Base-by-base conservation (phyloP, 805 yeast species). In the Suhomyces tanzawaensis region DNA sequence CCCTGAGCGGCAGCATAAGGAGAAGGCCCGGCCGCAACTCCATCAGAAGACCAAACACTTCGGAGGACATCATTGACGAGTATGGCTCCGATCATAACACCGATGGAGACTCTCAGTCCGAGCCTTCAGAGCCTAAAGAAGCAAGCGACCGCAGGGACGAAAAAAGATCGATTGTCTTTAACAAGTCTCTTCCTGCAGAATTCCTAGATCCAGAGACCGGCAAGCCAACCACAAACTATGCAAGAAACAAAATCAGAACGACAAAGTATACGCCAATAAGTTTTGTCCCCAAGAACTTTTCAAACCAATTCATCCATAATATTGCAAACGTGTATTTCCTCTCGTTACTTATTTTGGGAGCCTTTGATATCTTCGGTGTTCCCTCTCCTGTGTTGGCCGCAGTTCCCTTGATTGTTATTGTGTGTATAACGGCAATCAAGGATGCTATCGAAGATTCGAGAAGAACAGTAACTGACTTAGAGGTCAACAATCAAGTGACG, bases 201-300 rank as follows among this genome's bases (percentile, higher is more conserved):
- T 62, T 72, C 57, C 34, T 77, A 15, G 82, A 81, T 42, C 79
- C 78, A 3, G 53, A 59, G 73, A 80, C 67, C 1, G 82, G 83
- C 11, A 72, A 75, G 25, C 85, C 91, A 1, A 55, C 52, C 14
- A 69, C 71, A 0, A 57, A 61, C n/a, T 91, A 85, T 55, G 80
- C 95, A 8, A 75, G 96, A 52, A 91, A 91, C 69, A 90, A 93
- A 60, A 87, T 93, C 49, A 79, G 97, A 67, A 89, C 98, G 0
- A 88, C 99, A 2, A 91, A 88, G 66, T 91, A 91, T 62, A 91
- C 97, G 2, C 96, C 98, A 4, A 57, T 93, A 32, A 71, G 88
- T 7, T 91, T 91, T 55, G 47, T 93, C 21, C 98, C 98, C 3
- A 89, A 89, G 59, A 89, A 91, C 62, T 60, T 91, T 33, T 60